Conservation (phyloP, 2,329 filamentous ascomycete species). For the Microcyclosporella mali region DNA sequence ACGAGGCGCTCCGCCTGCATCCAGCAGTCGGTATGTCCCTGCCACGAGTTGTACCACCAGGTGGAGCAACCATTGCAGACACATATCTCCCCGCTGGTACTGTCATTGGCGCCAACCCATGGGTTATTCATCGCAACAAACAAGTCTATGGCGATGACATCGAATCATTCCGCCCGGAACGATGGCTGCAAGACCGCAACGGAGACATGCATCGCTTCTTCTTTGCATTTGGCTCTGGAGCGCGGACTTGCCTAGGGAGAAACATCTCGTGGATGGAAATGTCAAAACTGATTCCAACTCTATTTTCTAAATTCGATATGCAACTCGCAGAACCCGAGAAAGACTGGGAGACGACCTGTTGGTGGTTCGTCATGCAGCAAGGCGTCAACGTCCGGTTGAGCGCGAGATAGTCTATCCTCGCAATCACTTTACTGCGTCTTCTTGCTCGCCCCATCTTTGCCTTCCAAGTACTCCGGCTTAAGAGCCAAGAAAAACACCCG, state of each 20-base stretch:
- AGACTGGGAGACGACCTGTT: too few relatives aligned
- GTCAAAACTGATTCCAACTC: conserved; percentile 27
- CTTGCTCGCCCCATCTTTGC: neutral
- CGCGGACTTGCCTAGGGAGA: conserved; percentile 32
- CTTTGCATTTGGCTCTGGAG: conserved; percentile 31
- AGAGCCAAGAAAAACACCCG: conserved; percentile 5
- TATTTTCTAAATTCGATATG: conserved; percentile 24
- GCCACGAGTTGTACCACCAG: conserved; percentile 14
- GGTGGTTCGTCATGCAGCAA: too few relatives aligned
- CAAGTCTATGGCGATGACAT: conserved; percentile 20
- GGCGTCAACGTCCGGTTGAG: too few relatives aligned
- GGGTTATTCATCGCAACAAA: conserved; percentile 19
- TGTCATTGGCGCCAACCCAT: conserved; percentile 24
- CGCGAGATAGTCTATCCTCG: neutral
- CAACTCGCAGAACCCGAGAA: conserved; percentile 3
- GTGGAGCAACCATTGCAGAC: conserved; percentile 19
- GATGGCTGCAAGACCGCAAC: conserved; percentile 22
- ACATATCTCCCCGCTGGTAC: conserved; percentile 43
- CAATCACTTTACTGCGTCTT: conserved; percentile 2
- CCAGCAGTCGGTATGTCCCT: conserved; percentile 16
- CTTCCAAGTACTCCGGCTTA: conserved; percentile 9
- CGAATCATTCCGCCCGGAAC: conserved; percentile 15
- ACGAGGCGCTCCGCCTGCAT: conserved; percentile 23
- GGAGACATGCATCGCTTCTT: conserved; percentile 23
- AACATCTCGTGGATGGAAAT: conserved; percentile 29